A percentile compares a stretch with the other conserved stretches of the same genome.
phyloP scores from a whole-genome alignment of 176 grass and related monocot species.

The Chrysopogon serrulatus region DNA sequence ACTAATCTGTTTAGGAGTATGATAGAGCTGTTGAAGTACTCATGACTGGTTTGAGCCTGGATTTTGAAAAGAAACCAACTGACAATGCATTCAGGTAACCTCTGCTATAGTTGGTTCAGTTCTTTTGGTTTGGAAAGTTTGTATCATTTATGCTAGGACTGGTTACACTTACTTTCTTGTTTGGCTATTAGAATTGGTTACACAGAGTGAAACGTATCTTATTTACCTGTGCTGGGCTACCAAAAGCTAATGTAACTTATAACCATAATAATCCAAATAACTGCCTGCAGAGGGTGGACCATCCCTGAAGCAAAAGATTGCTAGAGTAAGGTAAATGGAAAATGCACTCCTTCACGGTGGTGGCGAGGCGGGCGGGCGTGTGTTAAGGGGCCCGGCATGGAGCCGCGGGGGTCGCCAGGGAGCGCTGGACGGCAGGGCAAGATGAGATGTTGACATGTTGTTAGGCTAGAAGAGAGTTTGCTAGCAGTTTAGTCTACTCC shows the following conservation, averaged over 20 bases:
- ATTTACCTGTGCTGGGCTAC: not conserved
- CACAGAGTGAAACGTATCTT: not conserved
- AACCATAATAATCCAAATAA: too few relatives aligned
- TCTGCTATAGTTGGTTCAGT: not conserved
- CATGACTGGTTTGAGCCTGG: not conserved
- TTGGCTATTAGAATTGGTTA: not conserved
- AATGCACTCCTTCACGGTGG: too few relatives aligned
- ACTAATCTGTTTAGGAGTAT: not conserved
- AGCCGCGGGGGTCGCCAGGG: too few relatives aligned
- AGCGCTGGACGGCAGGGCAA: too few relatives aligned
- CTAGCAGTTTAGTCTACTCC: too few relatives aligned
- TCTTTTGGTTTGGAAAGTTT: not conserved
- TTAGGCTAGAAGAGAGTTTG: too few relatives aligned
- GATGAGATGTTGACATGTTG: too few relatives aligned
- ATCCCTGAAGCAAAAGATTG: not conserved
- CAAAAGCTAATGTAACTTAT: not conserved
- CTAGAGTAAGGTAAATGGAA: not conserved
- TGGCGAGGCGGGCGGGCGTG: too few relatives aligned
- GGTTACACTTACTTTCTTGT: not conserved
- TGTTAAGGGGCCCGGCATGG: too few relatives aligned
- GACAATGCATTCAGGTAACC: not conserved
- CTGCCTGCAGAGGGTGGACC: not conserved
- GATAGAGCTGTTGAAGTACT: not conserved
- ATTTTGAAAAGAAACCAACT: not conserved
- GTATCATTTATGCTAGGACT: not conserved